These are phyloP conservation scores for Takakia lepidozioides DNA, from an alignment of 225 moss, liverwort and hornwort species.

Conservation along the genomic window DNA sequence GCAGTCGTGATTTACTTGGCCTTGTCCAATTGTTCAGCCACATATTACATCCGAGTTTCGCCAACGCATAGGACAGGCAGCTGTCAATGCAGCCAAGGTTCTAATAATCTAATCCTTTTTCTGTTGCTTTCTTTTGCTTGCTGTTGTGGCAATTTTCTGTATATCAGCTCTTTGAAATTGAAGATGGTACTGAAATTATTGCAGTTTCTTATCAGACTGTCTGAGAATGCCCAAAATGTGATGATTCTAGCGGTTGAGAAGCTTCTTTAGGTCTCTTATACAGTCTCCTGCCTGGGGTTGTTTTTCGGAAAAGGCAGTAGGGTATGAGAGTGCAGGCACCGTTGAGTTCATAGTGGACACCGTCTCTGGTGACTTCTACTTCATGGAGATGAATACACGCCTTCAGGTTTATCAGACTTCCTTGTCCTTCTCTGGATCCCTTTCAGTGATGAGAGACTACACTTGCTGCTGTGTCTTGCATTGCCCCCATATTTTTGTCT, in stretches of 20 bases:
- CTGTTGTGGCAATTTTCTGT: no score
- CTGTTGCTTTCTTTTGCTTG: not conserved
- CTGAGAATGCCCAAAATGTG: not conserved
- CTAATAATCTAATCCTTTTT: not conserved
- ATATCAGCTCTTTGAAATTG: no score
- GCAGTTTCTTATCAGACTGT: no score
- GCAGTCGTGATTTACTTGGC: not conserved
- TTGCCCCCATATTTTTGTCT: no score
- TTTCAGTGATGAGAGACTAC: no score
- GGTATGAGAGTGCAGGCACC: conserved; percentile 93
- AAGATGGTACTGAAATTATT: no score
- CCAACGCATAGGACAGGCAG: conserved; percentile 73
- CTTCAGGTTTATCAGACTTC: conserved; percentile 53
- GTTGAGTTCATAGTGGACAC: conserved; percentile 98
- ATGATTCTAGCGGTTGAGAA: not conserved
- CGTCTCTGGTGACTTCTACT: conserved; percentile 71
- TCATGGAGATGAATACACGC: conserved; percentile 99
- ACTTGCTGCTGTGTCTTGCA: no score
- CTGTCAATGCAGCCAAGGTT: conserved; percentile 95
- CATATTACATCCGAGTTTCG: conserved; percentile 73
- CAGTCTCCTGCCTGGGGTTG: conserved; percentile 14
- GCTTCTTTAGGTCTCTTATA: not conserved
- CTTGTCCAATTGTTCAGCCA: conserved; percentile 44
- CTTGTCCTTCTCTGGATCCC: no score
- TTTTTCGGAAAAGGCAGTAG: conserved; percentile 60